Evolutionary conservation across 306 rosid species (phyloP), one percentile per base, ranked within the genome.

Genomic region (Prinsepia uniflora): DNA sequence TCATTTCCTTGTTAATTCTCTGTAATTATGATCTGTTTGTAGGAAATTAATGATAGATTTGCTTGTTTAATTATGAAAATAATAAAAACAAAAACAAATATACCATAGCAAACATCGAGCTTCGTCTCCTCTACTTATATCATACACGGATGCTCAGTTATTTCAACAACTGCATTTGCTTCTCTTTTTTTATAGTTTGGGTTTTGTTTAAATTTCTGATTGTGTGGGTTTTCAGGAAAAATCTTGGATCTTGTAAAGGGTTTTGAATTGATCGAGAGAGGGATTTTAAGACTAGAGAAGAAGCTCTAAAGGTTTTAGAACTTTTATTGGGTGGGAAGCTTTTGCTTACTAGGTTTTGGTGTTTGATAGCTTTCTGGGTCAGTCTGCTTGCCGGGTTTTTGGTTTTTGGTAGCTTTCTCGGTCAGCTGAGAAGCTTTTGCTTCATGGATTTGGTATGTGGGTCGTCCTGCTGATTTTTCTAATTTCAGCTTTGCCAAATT

Each of bases 191-290:
- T 4, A 49, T 8, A 8, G 48, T n/a, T 56, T 69, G 65, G 76
- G 76, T 69, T 68, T 67, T 19, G 42, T 66, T 56, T 79, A 10
- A 53, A 68, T 39, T 36, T 65, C 8, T 6, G 2, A 56, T 72
- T 67, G 47, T 76, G 74, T 47, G 57, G 69, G 46, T 74, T 76
- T 30, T 44, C 79, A 53, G 72, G 66, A 42, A 70, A 74, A 85
- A 78, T 77, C 57, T 75, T 80, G 76, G 83, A 84, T 82, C 84
- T 79, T 80, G 78, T 30, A 71, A 57, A 72, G 77, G 78, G 57
- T 64, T 48, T 80, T 76, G 77, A 72, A 72, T 81, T 78, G 72
- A 72, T 87, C 82, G 72, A 84, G 82, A 49, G 60, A 65, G 77
- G 63, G 61, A n/a, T 70, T 87, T 83, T 77, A 59, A 54, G 56